A percentile compares a stretch with the other conserved stretches of the same genome.
phyloP scores from a whole-genome alignment of 2,329 filamentous ascomycete genomes.

The Trichoderma asperellum region DNA sequence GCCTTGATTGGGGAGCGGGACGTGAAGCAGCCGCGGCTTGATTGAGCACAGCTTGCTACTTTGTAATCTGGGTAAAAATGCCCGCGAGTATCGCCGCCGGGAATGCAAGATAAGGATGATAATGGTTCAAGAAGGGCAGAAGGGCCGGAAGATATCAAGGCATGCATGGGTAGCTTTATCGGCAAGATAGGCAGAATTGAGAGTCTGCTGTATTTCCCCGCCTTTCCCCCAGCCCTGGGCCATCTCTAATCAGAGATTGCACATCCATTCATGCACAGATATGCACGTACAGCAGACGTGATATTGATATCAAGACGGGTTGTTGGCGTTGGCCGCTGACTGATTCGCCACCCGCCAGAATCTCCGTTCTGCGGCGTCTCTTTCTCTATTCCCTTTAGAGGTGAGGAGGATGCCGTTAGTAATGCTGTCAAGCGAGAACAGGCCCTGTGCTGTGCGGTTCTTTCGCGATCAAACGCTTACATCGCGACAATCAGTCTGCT shows the following conservation, averaged over 20 bases:
- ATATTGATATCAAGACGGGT: not conserved
- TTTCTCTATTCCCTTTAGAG: not conserved
- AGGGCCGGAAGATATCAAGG: slow-evolving; percentile 12
- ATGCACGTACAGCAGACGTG: not conserved
- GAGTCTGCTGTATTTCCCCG: slow-evolving; percentile 21
- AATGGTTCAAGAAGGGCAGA: not conserved
- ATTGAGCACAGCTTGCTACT: not conserved
- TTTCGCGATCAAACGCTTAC: slow-evolving; percentile 20
- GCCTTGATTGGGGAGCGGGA: not conserved
- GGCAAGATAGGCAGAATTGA: slow-evolving; percentile 26
- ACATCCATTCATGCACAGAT: not conserved
- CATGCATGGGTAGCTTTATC: slow-evolving; percentile 13
- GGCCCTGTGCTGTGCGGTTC: not conserved
- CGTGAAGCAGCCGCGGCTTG: not conserved
- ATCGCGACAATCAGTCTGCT: slow-evolving; percentile 23
- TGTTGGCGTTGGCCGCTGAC: not conserved
- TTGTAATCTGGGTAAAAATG: not conserved
- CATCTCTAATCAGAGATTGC: slow-evolving; percentile 19
- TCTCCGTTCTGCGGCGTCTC: not conserved
- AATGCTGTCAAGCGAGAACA: not conserved
- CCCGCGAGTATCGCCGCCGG: slow-evolving; percentile 18
- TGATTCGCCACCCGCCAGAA: not conserved
- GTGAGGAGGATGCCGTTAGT: not conserved
- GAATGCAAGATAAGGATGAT: slow-evolving; percentile 14
- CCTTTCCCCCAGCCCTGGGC: slow-evolving; percentile 19